Base-by-base conservation (phyloP, 169 alveolate species). In the Ophryocystis elektroscirrha region DNA sequence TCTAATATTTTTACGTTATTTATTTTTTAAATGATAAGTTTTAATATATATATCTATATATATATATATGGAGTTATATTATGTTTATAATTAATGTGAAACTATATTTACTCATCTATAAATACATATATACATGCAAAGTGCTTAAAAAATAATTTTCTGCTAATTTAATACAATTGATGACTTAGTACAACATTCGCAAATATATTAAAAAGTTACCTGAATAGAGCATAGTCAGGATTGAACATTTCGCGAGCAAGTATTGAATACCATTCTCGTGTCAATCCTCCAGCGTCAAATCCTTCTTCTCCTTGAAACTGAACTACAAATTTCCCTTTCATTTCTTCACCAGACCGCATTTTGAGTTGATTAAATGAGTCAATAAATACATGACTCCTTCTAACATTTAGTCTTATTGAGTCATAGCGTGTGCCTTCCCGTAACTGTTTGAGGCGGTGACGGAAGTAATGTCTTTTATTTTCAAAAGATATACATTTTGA, bases 231-330 rank as follows among this genome's bases (percentile, higher is more conserved):
- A 56, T 91, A 90, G 71, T 84, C 82, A 23, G 98, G 98, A 58
- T 94, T 91, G 65, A 94, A 91, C 81, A 94, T 90, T 68, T 91
- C 97, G 61, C 83, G 80, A 25, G 98, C 89, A 48, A 94, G 66
- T 22, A 86, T 77, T 24, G 80, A 78, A 53, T 82, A 85, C 97
- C 97, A 93, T 66, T 94, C 99, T 60, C 97, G 69, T 26, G 96
- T 88, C 3, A 94, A 79, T 7, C 99, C 99, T 2, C 99, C 99
- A 12, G 96, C 96, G 67, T 94, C 99, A 48, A 91, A 73, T 22
- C 98, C 99, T 59, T 90, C 96, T 64, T 94, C 99, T 29, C 91
- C 94, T 42, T 78, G 78, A 61, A 91, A 94, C 23, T 76, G 63
- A 20, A 94, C 91, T 35, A 74, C 65, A 36, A 90, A n/a, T 32